A percentile compares a stretch with the other conserved stretches of the same genome.
Conservation (phyloP, 305 asterid species). For the Solanum hybrid region DNA sequence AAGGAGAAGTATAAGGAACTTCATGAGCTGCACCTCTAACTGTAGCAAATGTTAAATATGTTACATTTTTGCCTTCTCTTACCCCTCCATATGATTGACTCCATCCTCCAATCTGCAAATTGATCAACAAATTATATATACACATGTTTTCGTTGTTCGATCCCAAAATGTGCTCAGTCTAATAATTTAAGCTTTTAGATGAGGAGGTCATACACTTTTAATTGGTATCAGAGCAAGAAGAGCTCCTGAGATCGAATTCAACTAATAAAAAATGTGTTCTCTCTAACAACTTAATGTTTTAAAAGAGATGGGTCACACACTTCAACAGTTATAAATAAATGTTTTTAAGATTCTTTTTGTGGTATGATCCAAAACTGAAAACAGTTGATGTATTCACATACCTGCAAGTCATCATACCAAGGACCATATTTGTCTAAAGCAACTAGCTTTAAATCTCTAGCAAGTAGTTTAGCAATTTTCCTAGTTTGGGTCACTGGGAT, state of each 20-base stretch:
- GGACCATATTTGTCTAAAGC: conserved; percentile 15
- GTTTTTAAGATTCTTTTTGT: neutral
- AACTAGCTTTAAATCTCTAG: conserved; percentile 8
- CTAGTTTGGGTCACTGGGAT: conserved; percentile 17
- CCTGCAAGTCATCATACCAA: conserved; percentile 26
- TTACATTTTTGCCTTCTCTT: neutral
- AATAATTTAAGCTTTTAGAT: too few relatives aligned
- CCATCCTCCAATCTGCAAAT: conserved; percentile 20
- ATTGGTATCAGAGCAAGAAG: too few relatives aligned
- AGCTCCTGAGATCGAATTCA: too few relatives aligned
- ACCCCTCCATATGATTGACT: conserved; percentile 9
- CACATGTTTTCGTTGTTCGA: too few relatives aligned
- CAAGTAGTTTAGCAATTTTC: conserved; percentile 11
- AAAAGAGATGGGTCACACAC: too few relatives aligned
- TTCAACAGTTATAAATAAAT: neutral
- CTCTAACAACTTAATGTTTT: too few relatives aligned
- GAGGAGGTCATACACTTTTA: too few relatives aligned
- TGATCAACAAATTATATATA: neutral
- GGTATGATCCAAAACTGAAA: neutral
- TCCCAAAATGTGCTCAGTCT: too few relatives aligned
- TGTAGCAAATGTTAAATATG: conserved; percentile 16
- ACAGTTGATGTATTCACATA: neutral
- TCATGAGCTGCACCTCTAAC: conserved; percentile 23
- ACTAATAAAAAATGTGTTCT: too few relatives aligned
- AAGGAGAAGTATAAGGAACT: conserved; percentile 21